Evolutionary conservation across 768 basidiomycete species (phyloP), one percentile per base, ranked within the genome.

Genomic region (Rhodotorula graminis): DNA sequence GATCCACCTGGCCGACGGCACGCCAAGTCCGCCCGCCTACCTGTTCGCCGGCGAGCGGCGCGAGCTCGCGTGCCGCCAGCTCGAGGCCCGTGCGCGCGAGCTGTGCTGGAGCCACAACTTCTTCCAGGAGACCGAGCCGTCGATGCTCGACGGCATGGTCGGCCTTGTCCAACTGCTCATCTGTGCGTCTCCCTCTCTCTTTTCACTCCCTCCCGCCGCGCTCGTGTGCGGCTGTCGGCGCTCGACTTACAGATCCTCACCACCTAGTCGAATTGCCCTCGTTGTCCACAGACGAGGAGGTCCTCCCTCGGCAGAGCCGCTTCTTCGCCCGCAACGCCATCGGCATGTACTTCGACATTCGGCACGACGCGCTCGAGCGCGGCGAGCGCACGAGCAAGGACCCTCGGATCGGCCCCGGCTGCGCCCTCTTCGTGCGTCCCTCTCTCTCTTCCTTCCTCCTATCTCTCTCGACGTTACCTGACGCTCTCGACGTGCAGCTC

Each of bases 81-180:
- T 72, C 50, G 71, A 72, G 23, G 27, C 27, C 14, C 61, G 71
- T 0, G 71, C 71, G 8, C 29, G 71, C 5, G 71, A 72, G 53
- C 67, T 72, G 21, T 68, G 67, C 59, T 72, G 71, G 71, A 52
- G 61, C 31, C 47, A 69, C 67, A 67, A 67, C 2, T 33, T 72
- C n/a, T 60, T 69, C 52, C 53, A 53, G 11, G 55, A 64, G 16
- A 7, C 58, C 5, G 47, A 52, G 21, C 8, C 65, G 3, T 25
- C 31, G 2, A 58, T 68, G 21, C 67, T 72, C 64, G 64, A 72
- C 21, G 21, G 58, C 3, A 56, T 67, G 12, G 67, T 72, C 46
- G 71, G 71, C 12, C 53, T 72, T 44, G 64, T 61, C 2, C 71
- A 72, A 49, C 58, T 72, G 3, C 55, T 72, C 11, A 72, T 72